Conservation (phyloP, 208 protist species). For the Leishmania major region DNA sequence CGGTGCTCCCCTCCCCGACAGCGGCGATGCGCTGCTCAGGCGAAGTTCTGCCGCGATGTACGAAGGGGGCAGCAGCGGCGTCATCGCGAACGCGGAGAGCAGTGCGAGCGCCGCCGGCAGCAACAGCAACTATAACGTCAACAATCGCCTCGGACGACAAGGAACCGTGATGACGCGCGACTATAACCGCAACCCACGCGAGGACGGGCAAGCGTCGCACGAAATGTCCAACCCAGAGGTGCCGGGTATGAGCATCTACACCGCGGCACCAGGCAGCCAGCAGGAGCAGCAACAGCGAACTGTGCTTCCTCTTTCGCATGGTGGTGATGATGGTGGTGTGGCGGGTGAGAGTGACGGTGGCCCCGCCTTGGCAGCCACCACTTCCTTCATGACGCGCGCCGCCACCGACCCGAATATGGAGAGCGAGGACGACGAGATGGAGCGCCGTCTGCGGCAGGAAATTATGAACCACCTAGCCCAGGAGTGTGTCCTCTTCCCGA, state of each 20-base stretch:
- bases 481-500: constrained; percentile 63
- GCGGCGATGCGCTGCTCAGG: constrained; percentile 2
- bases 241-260: background rate
- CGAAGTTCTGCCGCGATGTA: background rate
- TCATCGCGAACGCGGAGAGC: background rate
- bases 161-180: constrained; percentile 27
- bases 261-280: background rate
- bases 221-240: constrained; percentile 7
- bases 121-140: constrained; percentile 9
- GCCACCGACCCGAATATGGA: constrained; percentile 26
- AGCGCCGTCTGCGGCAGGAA: constrained; percentile 64
- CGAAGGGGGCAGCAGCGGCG: background rate
- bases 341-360: background rate
- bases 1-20: constrained; percentile 2
- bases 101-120: background rate
- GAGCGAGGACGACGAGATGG: constrained; percentile 56
- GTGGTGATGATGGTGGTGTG: background rate
- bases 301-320: background rate
- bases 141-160: constrained; percentile 22
- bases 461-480: constrained; percentile 68
- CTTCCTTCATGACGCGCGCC: constrained; percentile 23
- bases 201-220: constrained; percentile 34
- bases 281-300: constrained; percentile 5
- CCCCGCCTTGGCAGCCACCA: constrained; percentile 6
- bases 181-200: constrained; percentile 30